A percentile compares a stretch with the other conserved stretches of the same genome.
These are phyloP conservation scores for Aspergillus affinis DNA, from an alignment of 495 filamentous ascomycete species.

Conservation along the genomic window DNA sequence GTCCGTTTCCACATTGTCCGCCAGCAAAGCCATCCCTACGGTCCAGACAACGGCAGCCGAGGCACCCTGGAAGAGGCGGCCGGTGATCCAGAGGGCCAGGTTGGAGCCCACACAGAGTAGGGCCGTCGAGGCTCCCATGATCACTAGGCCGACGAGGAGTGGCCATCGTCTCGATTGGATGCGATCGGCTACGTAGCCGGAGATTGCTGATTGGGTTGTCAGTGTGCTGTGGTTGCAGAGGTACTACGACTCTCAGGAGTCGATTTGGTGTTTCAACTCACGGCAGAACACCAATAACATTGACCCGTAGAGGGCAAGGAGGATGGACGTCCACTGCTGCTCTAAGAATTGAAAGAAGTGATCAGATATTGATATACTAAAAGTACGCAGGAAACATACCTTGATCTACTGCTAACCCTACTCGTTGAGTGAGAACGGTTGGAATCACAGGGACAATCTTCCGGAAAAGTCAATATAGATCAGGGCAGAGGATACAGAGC, in stretches of 20 bases:
- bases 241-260: not conserved
- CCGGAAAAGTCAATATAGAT: not conserved
- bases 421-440: constrained; percentile 62
- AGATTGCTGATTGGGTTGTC: constrained; percentile 25
- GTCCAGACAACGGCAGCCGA: constrained; percentile 78
- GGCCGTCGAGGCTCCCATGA: constrained; percentile 64
- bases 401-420: constrained; percentile 54
- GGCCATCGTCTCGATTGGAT: constrained; percentile 64
- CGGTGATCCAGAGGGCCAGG: constrained; percentile 63
- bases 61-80: constrained; percentile 70
- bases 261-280: constrained; percentile 22
- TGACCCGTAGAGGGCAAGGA: not conserved
- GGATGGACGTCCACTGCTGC: not conserved
- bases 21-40: constrained; percentile 66
- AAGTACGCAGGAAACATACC: constrained; percentile 23
- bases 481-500: not conserved
- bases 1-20: constrained; percentile 69
- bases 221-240: not conserved
- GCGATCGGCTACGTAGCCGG: constrained; percentile 57
- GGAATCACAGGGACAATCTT: constrained; percentile 78
- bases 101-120: constrained; percentile 69
- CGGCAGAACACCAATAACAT: constrained; percentile 18
- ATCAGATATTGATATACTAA: not conserved
- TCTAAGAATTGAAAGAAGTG: constrained; percentile 31
- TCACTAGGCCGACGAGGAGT: constrained; percentile 66